phyloP scores from a whole-genome alignment of 1,139 yeast genomes.

The Saccharomyces hybrid region DNA sequence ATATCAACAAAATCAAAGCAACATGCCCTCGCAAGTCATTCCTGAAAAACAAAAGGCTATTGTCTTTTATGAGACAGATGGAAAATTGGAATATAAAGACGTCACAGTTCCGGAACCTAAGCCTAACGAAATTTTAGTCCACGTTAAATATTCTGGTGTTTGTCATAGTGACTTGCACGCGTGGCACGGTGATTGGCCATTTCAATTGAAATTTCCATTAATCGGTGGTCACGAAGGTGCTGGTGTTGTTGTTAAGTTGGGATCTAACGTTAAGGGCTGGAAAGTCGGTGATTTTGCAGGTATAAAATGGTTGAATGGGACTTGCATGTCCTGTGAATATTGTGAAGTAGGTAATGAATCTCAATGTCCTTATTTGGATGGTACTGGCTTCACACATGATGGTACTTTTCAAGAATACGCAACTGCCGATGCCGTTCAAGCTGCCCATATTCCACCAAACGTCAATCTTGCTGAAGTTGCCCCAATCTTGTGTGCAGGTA shows the following conservation, averaged over 20 bases:
- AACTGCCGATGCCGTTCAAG: slow-evolving; percentile 80
- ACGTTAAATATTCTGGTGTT: slow-evolving; percentile 69
- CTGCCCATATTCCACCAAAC: slow-evolving; percentile 65
- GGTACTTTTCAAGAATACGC: slow-evolving; percentile 83
- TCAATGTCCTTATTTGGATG: slow-evolving; percentile 58
- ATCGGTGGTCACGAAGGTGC: slow-evolving; percentile 90
- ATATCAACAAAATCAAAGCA: slow-evolving; percentile 1
- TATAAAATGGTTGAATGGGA: slow-evolving; percentile 63
- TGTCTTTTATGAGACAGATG: slow-evolving; percentile 60
- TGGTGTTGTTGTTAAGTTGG: slow-evolving; percentile 70
- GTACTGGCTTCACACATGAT: slow-evolving; percentile 74
- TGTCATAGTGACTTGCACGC: slow-evolving; percentile 77
- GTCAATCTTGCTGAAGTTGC: slow-evolving; percentile 67
- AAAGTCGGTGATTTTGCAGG: slow-evolving; percentile 74
- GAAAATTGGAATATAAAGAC: slow-evolving; percentile 54
- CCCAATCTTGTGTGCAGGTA: slow-evolving; percentile 78
- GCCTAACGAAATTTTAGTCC: slow-evolving; percentile 56
- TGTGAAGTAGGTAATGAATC: slow-evolving; percentile 64
- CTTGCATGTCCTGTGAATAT: slow-evolving; percentile 66
- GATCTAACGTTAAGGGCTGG: slow-evolving; percentile 59
- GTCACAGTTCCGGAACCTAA: slow-evolving; percentile 64
- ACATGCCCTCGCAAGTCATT: slow-evolving; percentile 22
- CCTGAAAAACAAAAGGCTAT: slow-evolving; percentile 69
- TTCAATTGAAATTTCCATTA: slow-evolving; percentile 46
- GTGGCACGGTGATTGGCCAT: slow-evolving; percentile 76